phyloP scores from a whole-genome alignment of 164 flowering plant species.

The Cinnamomum chago region DNA sequence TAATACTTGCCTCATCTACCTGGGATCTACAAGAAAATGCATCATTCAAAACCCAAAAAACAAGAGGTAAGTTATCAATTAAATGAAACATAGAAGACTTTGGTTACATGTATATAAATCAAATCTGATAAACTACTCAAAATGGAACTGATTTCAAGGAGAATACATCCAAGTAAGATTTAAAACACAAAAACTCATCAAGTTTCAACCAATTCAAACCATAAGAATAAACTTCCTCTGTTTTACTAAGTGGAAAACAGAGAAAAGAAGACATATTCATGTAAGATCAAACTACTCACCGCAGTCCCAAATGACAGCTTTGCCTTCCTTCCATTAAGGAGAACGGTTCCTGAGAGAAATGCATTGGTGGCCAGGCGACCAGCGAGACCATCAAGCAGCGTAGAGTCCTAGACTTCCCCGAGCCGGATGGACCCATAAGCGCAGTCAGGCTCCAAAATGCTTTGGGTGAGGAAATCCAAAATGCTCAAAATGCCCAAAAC shows the following conservation, averaged over 20 bases:
- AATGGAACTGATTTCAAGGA: not conserved
- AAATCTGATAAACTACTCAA: no score
- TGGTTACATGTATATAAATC: no score
- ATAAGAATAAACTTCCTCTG: not conserved
- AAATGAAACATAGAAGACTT: no score
- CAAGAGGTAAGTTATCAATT: no score
- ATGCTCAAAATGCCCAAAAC: no score
- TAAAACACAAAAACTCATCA: not conserved
- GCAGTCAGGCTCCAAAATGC: constrained; percentile 69
- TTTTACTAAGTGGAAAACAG: not conserved
- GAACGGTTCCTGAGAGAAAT: constrained; percentile 72
- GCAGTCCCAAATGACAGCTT: constrained; percentile 90
- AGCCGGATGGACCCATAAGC: constrained; percentile 96
- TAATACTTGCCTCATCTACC: no score
- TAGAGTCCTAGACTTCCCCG: constrained; percentile 93
- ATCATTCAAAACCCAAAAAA: no score
- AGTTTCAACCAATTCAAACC: no score
- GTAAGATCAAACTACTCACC: constrained; percentile 32
- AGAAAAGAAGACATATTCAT: not conserved
- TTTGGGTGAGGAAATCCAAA: no score
- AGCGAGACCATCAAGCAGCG: constrained; percentile 83
- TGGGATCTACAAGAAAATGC: no score
- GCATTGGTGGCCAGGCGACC: constrained; percentile 87
- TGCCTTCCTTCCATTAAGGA: constrained; percentile 80
- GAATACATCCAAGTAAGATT: not conserved